These are phyloP conservation scores for Cymbopogon citratus DNA, from an alignment of 176 grass and related monocot genomes.

Conservation along the genomic window DNA sequence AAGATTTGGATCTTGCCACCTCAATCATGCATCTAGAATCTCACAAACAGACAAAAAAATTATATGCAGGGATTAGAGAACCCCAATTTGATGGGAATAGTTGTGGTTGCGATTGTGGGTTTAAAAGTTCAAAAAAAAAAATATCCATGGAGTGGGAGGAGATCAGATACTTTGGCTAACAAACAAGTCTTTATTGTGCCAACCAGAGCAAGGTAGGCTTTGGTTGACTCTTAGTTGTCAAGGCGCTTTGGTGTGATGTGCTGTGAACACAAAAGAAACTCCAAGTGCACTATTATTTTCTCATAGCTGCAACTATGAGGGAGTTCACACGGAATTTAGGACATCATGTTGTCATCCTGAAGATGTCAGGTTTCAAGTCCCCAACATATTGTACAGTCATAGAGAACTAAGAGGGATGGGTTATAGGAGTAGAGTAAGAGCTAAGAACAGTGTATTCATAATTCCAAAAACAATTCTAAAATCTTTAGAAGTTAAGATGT, in stretches of 20 bases:
- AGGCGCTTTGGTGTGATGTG: constrained; percentile 20
- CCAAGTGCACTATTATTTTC: not conserved
- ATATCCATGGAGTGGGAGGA: not conserved
- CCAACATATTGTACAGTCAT: not conserved
- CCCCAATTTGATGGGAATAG: not conserved
- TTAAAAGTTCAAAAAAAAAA: no score
- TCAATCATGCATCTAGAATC: constrained; percentile 27
- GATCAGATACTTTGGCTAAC: constrained; percentile 27
- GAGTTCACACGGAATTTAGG: constrained; percentile 27
- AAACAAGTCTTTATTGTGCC: constrained; percentile 23
- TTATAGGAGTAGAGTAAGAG: not conserved
- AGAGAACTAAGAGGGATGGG: not conserved
- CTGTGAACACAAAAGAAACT: not conserved
- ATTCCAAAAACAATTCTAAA: not conserved
- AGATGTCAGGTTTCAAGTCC: constrained; percentile 1
- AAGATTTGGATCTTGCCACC: constrained; percentile 20
- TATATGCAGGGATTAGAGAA: not conserved
- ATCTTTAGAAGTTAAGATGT: not conserved
- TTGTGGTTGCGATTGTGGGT: constrained; percentile 6
- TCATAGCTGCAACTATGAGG: not conserved
- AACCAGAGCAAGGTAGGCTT: constrained; percentile 33
- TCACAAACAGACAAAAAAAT: not conserved
- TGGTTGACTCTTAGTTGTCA: constrained; percentile 31
- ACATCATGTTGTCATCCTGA: constrained; percentile 3
- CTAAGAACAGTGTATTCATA: not conserved